phyloP scores from a whole-genome alignment of 495 filamentous ascomycete genomes.

The Emericellopsis terricola region DNA sequence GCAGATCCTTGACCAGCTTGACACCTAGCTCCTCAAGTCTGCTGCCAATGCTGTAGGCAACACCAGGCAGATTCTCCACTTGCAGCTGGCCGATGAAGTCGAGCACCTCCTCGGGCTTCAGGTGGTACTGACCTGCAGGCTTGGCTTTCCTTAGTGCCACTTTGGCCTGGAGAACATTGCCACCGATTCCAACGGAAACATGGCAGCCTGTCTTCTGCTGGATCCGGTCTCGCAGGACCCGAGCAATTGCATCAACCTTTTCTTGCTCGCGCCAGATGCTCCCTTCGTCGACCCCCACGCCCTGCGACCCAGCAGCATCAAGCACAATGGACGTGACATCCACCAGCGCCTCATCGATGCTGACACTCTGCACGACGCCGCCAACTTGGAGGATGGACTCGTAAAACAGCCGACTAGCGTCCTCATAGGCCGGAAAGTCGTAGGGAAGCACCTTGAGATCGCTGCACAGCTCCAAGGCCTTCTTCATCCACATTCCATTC shows the following conservation, averaged over 20 bases:
- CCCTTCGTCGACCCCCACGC: constrained; percentile 47
- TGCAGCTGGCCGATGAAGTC: constrained; percentile 57
- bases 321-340: constrained; percentile 56
- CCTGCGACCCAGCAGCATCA: constrained; percentile 46
- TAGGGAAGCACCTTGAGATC: constrained; percentile 76
- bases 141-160: constrained; percentile 84
- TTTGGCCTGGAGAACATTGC: constrained; percentile 79
- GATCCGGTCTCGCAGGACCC: constrained; percentile 43
- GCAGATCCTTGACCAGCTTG: constrained; percentile 65
- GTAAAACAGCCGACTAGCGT: constrained; percentile 78
- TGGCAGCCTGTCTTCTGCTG: constrained; percentile 61
- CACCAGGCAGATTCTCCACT: constrained; percentile 70
- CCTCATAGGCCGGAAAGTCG: constrained; percentile 87
- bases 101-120: constrained; percentile 61
- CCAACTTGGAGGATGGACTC: constrained; percentile 60
- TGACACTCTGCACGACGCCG: constrained; percentile 84
- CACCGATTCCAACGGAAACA: constrained; percentile 89
- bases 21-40: constrained; percentile 79
- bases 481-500: constrained; percentile 99
- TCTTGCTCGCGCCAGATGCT: constrained; percentile 68
- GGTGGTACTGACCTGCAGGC: constrained; percentile 78
- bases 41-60: constrained; percentile 67
- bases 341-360: constrained; percentile 82
- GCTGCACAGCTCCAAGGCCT: constrained; percentile 65
- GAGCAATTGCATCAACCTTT: constrained; percentile 59